Percentiles rank a stretch among this genome's conserved stretches.
Conservation (phyloP, 2,329 filamentous ascomycete species). For the Lomentospora prolificans region DNA sequence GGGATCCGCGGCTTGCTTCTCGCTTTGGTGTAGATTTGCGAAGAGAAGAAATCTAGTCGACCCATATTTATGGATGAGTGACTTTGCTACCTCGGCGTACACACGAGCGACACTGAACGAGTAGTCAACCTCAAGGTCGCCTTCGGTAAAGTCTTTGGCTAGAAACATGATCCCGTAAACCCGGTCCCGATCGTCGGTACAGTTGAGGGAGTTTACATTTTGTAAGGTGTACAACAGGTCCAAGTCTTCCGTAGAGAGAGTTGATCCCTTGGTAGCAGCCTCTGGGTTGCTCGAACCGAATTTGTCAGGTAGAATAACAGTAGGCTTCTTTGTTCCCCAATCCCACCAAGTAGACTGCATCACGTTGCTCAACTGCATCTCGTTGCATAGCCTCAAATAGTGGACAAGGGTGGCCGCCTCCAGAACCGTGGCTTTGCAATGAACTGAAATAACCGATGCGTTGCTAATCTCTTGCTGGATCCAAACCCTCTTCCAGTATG, state of each 20-base stretch:
- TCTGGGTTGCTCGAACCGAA: neutral
- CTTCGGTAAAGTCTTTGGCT: neutral
- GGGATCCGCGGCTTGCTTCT: neutral
- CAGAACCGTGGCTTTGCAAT: neutral
- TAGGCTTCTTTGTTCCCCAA: neutral
- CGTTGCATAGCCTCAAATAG: neutral
- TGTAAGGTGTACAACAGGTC: constrained; percentile 1
- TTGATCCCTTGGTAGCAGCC: neutral
- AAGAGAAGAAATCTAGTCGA: neutral
- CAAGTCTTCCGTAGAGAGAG: neutral
- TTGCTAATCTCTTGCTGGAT: constrained; percentile 1
- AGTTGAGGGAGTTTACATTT: neutral
- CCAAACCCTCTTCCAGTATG: neutral
- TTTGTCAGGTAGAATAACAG: neutral
- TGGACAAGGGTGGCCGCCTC: neutral
- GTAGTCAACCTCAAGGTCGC: neutral
- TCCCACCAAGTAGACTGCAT: neutral
- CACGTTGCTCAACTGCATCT: neutral
- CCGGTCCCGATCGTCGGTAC: neutral
- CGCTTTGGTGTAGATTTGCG: neutral
- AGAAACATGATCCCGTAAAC: neutral
- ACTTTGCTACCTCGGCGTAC: neutral
- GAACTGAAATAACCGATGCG: neutral
- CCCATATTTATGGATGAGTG: neutral
- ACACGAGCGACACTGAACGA: neutral